Evolutionary conservation across 495 filamentous ascomycete genomes (phyloP), one percentile per base, ranked within the genome.

Genomic region (Talaromyces liani): DNA sequence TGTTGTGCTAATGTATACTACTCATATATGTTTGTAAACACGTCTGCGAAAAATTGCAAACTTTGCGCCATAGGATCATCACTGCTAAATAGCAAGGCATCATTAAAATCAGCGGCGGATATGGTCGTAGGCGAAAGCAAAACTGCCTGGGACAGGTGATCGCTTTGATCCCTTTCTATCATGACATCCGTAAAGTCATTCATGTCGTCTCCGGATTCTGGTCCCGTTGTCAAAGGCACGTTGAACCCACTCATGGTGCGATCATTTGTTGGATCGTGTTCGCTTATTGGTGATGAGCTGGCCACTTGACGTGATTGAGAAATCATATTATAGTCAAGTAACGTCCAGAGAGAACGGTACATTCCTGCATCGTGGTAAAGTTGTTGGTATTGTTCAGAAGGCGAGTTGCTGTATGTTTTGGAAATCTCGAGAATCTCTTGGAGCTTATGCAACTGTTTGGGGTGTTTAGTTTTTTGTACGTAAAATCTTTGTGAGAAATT

Each of bases 361-460:
- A 56, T 20, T 56, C 22, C 53, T 56, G 53, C 27, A 56, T 56
- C 53, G 22, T 56, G 53, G 8, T 20, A 56, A 56, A 56, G 4
- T 56, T 56, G n/a, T 25, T 56, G 53, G 53, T 1, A 56, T 56
- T 56, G 53, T 56, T 56, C 53, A 56, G 24, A 56, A 56, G 53
- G 12, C 5, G 53, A 56, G 53, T 56, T 25, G n/a, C 22, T 56
- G 22, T 56, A 56, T 56, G 53, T 56, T 56, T 27, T 56, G 22
- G 53, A 56, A 56, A 25, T 56, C 4, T 56, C 8, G n/a, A 56
- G 22, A 56, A 56, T 56, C 53, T 56, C 53, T 56, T 56, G n/a
- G 10, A 56, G 53, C 22, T 56, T 25, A 56, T 56, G 53, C 53
- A 56, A 56, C 53, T 56, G 53, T 56, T 22, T 25, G n/a, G 9